Evolutionary conservation across 176 grass and related monocot species (phyloP).

Genomic region (Oryza meridionalis): DNA sequence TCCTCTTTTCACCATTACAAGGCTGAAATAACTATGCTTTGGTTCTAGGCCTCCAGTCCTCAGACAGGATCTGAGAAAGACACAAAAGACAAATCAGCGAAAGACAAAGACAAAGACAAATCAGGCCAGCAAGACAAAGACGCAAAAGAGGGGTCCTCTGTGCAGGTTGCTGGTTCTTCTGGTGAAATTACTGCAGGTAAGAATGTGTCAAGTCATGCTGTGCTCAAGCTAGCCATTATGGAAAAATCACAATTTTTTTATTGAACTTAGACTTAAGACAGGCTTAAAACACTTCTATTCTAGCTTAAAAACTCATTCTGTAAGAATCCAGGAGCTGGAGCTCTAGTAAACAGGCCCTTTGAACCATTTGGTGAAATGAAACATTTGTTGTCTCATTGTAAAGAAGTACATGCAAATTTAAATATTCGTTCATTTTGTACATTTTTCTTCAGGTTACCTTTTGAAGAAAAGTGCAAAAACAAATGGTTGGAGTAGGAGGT

Average conservation of each 20-base stretch:
- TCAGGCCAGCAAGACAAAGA: slow-evolving; percentile 79
- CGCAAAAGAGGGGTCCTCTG: slow-evolving; percentile 68
- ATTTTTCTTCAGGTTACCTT: slow-evolving; percentile 60
- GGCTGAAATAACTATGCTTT: slow-evolving; percentile 41
- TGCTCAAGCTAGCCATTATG: slow-evolving; percentile 26
- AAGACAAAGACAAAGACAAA: slow-evolving; percentile 97
- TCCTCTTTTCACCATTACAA: slow-evolving; percentile 10
- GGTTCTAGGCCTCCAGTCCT: slow-evolving; percentile 70
- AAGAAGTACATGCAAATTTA: slow-evolving; percentile 9
- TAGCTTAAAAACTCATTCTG: background rate
- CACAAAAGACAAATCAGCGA: slow-evolving; percentile 57
- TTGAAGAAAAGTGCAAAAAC: slow-evolving; percentile 92
- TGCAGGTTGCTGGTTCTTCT: slow-evolving; percentile 81
- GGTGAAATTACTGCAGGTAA: slow-evolving; percentile 95
- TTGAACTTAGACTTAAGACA: background rate
- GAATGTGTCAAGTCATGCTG: background rate
- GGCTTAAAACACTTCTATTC: background rate
- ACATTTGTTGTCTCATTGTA: background rate
- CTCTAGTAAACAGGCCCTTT: background rate
- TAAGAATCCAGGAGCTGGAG: background rate
- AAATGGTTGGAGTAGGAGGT: slow-evolving; percentile 82
- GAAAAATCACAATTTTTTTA: background rate
- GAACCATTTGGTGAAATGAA: background rate
- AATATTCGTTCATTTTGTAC: background rate
- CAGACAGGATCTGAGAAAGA: slow-evolving; percentile 75